Evolutionary conservation across 345 rosid species (phyloP).

Genomic region (Combretum micranthum): DNA sequence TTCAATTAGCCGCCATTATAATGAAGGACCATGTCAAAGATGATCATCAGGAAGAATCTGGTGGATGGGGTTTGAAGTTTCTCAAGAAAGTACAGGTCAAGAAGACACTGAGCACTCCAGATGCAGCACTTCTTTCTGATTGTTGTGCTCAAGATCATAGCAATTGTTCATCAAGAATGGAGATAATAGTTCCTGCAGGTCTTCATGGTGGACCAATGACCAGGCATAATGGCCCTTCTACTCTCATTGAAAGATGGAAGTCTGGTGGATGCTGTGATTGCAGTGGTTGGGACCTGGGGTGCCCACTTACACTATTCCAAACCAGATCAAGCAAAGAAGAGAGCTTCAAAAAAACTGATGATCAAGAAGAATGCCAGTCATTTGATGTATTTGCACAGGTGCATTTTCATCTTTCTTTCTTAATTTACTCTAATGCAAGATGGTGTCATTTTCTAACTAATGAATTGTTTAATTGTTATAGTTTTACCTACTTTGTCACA

Average conservation of each 20-base stretch:
- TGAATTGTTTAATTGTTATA: too few species aligned
- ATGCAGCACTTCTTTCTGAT: slow-evolving; percentile 17
- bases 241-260: slow-evolving; percentile 78
- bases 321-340: slow-evolving; percentile 34
- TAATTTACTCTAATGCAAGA: not conserved
- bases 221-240: slow-evolving; percentile 58
- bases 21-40: slow-evolving; percentile 48
- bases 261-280: slow-evolving; percentile 91
- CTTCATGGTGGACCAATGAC: slow-evolving; percentile 82
- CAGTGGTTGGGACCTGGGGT: slow-evolving; percentile 97
- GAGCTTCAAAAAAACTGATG: slow-evolving; percentile 13
- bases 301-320: slow-evolving; percentile 53
- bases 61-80: slow-evolving; percentile 97
- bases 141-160: slow-evolving; percentile 15
- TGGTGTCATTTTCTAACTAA: too few species aligned
- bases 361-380: slow-evolving; percentile 50
- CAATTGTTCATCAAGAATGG: slow-evolving; percentile 46
- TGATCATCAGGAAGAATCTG: slow-evolving; percentile 27
- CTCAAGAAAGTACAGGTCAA: slow-evolving; percentile 39
- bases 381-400: slow-evolving; percentile 65
- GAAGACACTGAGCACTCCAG: slow-evolving; percentile 20
- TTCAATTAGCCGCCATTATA: slow-evolving; percentile 70
- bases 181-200: slow-evolving; percentile 76
- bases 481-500: too few species aligned
- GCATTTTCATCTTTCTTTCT: slow-evolving; percentile 3